These are phyloP conservation scores for Scedosporium apiospermum DNA, from an alignment of 2,329 filamentous ascomycete species.

Conservation along the genomic window DNA sequence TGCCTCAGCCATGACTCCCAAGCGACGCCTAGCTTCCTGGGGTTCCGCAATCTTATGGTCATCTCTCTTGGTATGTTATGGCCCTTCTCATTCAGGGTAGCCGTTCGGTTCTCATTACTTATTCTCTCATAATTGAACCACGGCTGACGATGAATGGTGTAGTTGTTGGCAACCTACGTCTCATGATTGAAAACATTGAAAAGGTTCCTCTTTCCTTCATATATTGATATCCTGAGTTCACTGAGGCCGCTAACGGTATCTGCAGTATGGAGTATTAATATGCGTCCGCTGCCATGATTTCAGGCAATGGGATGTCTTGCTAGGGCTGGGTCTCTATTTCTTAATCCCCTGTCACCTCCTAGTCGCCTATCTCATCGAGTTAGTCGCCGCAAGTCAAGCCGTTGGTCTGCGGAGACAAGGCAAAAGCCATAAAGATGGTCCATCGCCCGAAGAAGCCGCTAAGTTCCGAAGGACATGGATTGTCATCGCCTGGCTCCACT, in stretches of 20 bases:
- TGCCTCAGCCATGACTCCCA: constrained; percentile 78
- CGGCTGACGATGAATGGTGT: background rate
- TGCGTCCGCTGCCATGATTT: constrained; percentile 88
- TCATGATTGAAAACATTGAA: constrained; percentile 95
- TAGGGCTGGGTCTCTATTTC: constrained; percentile 71
- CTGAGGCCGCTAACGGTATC: background rate
- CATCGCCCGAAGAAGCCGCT: constrained; percentile 49
- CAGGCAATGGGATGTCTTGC: constrained; percentile 62
- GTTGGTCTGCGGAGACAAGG: constrained; percentile 50
- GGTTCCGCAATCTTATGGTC: constrained; percentile 94
- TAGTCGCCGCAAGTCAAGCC: constrained; percentile 71
- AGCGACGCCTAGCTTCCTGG: constrained; percentile 72
- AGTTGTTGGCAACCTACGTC: constrained; percentile 87
- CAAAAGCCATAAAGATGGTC: constrained; percentile 35
- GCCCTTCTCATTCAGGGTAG: background rate
- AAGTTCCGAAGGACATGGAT: constrained; percentile 71
- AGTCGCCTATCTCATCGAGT: constrained; percentile 82
- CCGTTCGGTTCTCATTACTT: background rate
- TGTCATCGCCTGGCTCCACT: constrained; percentile 70
- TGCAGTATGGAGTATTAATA: constrained; percentile 88
- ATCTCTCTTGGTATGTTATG: constrained; percentile 63
- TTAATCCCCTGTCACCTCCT: constrained; percentile 87
- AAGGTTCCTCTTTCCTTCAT: constrained; percentile 47
- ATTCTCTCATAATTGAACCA: background rate
- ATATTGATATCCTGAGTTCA: background rate